phyloP scores from a whole-genome alignment of 106 monocot genomes.

The Dioscorea zingiberensis region DNA sequence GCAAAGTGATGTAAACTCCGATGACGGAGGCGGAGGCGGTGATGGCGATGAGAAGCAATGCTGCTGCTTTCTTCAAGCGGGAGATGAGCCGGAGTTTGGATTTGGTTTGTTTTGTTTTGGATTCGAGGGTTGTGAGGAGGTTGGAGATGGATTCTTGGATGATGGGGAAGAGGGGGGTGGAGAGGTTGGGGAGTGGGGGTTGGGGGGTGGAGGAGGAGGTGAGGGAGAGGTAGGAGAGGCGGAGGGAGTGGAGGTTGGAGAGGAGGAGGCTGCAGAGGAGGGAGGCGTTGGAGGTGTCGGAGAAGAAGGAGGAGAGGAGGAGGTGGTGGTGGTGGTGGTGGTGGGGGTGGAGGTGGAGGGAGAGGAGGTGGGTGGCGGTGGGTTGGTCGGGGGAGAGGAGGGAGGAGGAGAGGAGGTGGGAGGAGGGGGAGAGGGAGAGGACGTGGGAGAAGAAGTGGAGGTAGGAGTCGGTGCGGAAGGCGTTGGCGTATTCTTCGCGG shows the following conservation, averaged over 20 bases:
- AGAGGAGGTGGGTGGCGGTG: constrained; percentile 26
- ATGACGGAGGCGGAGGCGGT: constrained; percentile 21
- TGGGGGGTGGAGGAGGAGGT: constrained; percentile 5
- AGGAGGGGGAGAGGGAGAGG: constrained; percentile 1
- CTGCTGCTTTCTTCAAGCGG: constrained; percentile 20
- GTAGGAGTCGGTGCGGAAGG: constrained; percentile 85
- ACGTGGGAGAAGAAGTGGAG: constrained; percentile 40
- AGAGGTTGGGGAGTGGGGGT: constrained; percentile 6
- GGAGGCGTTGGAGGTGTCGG: constrained; percentile 57
- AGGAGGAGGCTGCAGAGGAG: constrained; percentile 56
- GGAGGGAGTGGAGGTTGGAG: constrained; percentile 19
- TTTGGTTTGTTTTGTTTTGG: constrained; percentile 17
- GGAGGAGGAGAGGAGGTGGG: constrained; percentile 44
- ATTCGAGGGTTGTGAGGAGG: constrained; percentile 44
- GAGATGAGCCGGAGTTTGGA: constrained; percentile 24
- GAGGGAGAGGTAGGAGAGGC: constrained; percentile 7
- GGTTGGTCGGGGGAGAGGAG: constrained; percentile 63
- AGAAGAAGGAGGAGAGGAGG: constrained; percentile 50
- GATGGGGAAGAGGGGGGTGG: constrained; percentile 7
- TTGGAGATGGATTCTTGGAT: constrained; percentile 22
- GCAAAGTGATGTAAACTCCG: constrained; percentile 35
- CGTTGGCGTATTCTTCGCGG: constrained; percentile 63
- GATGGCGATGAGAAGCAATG: constrained; percentile 27
- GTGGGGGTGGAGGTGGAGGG: background rate
- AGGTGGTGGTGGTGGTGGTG: constrained; percentile 6